Evolutionary conservation across 495 filamentous ascomycete genomes (phyloP).

Genomic region (Entonaema liquescens): DNA sequence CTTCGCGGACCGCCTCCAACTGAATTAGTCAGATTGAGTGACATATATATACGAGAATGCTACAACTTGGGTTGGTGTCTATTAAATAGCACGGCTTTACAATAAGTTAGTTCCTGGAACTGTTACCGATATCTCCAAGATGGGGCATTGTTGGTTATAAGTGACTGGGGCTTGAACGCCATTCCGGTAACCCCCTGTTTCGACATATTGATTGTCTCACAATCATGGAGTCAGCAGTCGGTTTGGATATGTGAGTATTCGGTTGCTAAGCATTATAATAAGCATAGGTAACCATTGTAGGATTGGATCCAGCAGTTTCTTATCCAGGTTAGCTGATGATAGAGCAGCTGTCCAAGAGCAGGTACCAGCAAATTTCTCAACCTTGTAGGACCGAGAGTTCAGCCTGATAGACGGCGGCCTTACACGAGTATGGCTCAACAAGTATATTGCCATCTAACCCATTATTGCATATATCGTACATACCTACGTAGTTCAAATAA

Average conservation of each 20-base stretch:
- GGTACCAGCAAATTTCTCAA: constrained; percentile 12
- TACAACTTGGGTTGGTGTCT: neutral
- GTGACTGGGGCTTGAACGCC: neutral
- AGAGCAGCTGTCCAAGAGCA: neutral
- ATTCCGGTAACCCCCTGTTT: constrained; percentile 30
- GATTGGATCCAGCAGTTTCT: neutral
- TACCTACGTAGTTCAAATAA: neutral
- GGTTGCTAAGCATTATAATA: neutral
- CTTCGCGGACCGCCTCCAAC: constrained; percentile 6
- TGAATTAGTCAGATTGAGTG: neutral
- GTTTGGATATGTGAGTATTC: neutral
- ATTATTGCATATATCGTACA: neutral
- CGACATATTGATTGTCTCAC: constrained; percentile 28
- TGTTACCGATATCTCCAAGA: neutral
- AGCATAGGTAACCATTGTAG: neutral
- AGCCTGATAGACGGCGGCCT: constrained; percentile 31
- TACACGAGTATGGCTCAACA: constrained; percentile 10
- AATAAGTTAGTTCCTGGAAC: neutral
- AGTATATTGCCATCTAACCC: constrained; percentile 4
- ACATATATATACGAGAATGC: neutral
- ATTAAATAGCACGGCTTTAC: neutral
- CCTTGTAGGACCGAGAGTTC: constrained; percentile 27
- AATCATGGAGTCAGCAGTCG: constrained; percentile 5
- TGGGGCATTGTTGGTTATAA: neutral
- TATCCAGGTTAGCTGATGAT: neutral